Base-by-base conservation (phyloP, 768 basidiomycete species). In the Auriscalpium vulgare region DNA sequence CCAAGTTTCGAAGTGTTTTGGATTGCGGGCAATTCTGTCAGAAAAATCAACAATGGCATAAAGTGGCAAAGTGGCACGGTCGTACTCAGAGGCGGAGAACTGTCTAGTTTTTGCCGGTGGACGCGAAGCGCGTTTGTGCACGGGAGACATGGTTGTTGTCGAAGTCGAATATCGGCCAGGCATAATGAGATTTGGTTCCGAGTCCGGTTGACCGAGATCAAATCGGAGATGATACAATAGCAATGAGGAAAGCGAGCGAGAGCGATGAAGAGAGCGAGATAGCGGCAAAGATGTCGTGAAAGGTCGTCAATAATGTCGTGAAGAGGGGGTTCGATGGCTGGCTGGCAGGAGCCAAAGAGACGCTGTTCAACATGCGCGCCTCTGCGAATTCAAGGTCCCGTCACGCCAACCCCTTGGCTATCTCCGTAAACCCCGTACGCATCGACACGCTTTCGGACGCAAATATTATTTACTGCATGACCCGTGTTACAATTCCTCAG, bases 1-100 rank as follows among this genome's bases (percentile, higher is more conserved):
- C 80, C 81, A 82, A 5, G 70, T 75, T 57, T 82, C 81, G 53
- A 80, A 82, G 59, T 69, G 68, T 49, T 70, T 70, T 19, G 72
- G 58, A 67, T 78, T 79, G 29, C 73, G 72, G 23, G 80, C 78
- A 56, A 82, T 79, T 59, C 79, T 80, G 47, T 13, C 34, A 51
- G 43, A 23, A 54, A 35, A 49, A 58, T 29, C 9, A 51, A 50
- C 29, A 29, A 29, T 5, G 29, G 4, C 29, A 11, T 43, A 7
- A 40, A 21, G 34, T 40, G 2, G 46, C 16, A n/a, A n/a, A 34
- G 37, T 21, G 45, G 46, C 56, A 16, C 47, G 21, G 6, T 17
- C 59, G 38, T 13, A 60, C 59, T 54, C 52, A 0, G 59, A 60
- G 2, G 59, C 59, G 1, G 59, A 58, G 16, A 63, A 38, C 10